Conservation (phyloP, 1,139 yeast species). For the Debaryomyces coudertii region DNA sequence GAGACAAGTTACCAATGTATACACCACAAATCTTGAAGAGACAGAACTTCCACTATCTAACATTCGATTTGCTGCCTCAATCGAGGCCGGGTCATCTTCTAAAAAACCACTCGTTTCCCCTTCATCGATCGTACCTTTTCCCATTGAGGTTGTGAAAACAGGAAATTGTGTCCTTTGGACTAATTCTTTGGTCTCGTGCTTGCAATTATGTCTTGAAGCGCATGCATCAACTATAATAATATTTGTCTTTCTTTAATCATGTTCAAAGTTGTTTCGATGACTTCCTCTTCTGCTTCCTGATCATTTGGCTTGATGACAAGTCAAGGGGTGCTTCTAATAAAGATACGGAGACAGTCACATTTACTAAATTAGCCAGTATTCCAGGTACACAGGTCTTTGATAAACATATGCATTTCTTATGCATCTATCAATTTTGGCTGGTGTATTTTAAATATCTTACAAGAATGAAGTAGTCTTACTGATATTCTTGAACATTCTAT, state of each 20-base stretch:
- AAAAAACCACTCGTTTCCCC: constrained; percentile 34
- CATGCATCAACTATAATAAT: constrained; percentile 84
- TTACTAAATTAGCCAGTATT: constrained; percentile 80
- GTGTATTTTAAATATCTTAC: constrained; percentile 64
- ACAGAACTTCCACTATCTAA: constrained; percentile 26
- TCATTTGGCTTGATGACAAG: constrained; percentile 65
- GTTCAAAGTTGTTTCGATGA: constrained; percentile 56
- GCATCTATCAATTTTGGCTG: constrained; percentile 71
- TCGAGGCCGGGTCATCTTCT: constrained; percentile 31
- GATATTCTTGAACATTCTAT: constrained; percentile 61
- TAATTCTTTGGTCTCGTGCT: constrained; percentile 61
- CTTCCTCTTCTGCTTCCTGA: constrained; percentile 72
- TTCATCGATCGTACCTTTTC: constrained; percentile 81
- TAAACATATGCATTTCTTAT: constrained; percentile 69
- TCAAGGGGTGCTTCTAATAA: constrained; percentile 67
- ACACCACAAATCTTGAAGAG: constrained; percentile 79
- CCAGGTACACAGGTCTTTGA: constrained; percentile 85
- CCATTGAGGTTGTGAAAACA: constrained; percentile 88
- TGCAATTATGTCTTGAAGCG: constrained; percentile 75
- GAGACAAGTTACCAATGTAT: constrained; percentile 78
- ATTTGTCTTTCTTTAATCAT: constrained; percentile 58
- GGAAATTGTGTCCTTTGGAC: constrained; percentile 78
- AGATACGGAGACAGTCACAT: constrained; percentile 57
- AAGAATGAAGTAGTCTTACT: constrained; percentile 67
- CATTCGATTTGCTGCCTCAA: constrained; percentile 28